phyloP scores from a whole-genome alignment of 805 yeast genomes.

The Spathaspora sp. region DNA sequence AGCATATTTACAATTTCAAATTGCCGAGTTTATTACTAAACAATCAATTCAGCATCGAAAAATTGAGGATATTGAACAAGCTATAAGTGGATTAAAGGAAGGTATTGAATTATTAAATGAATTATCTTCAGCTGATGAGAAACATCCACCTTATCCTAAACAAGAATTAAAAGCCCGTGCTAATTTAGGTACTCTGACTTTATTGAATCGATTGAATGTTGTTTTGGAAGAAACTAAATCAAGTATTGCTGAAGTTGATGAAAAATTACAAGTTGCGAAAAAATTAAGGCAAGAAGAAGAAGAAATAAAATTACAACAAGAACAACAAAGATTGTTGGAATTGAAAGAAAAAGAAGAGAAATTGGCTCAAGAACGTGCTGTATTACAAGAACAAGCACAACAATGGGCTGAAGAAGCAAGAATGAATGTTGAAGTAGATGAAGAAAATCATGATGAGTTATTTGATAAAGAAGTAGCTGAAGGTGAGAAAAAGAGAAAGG shows the following conservation, averaged over 20 bases:
- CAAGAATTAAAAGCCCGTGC: conserved; percentile 83
- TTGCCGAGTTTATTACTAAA: conserved; percentile 78
- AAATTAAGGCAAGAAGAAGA: conserved; percentile 58
- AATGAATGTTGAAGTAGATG: conserved; percentile 32
- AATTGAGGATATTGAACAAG: conserved; percentile 54
- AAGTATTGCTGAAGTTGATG: conserved; percentile 53
- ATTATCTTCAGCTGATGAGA: conserved; percentile 49
- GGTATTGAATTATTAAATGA: conserved; percentile 60
- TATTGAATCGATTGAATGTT: conserved; percentile 66
- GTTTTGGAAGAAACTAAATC: conserved; percentile 69
- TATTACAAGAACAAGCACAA: conserved; percentile 49
- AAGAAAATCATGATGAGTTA: conserved; percentile 31
- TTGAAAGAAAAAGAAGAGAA: conserved; percentile 46
- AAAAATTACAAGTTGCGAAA: conserved; percentile 71
- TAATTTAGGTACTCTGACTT: conserved; percentile 75
- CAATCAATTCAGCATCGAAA: conserved; percentile 54
- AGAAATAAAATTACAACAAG: conserved; percentile 28
- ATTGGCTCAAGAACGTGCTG: conserved; percentile 42
- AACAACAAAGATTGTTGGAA: conserved; percentile 38
- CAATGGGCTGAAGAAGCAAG: conserved; percentile 45
- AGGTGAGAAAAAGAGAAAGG: conserved; percentile 27
- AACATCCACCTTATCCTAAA: conserved; percentile 72
- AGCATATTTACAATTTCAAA: conserved; percentile 80
- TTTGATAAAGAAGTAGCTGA: conserved; percentile 46
- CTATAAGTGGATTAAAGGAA: conserved; percentile 52